Evolutionary conservation across 108 stramenopile genomes (phyloP).

Genomic region (Cylindrotheca fusiformis): DNA sequence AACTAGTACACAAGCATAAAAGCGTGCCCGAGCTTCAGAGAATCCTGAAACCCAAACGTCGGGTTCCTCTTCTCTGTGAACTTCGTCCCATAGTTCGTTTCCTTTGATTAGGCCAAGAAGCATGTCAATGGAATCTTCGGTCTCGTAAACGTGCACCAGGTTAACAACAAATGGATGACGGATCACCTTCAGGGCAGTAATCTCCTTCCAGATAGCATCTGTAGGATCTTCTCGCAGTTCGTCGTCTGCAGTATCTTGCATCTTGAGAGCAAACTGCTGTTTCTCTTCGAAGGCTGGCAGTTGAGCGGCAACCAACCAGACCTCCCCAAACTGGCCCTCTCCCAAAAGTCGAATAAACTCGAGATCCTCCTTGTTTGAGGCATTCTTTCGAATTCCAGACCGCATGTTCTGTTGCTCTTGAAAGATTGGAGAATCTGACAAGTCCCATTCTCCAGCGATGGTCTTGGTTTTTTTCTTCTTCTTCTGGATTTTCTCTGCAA

Average conservation of each 20-base stretch:
- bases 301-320: conserved; percentile 57
- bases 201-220: conserved; percentile 67
- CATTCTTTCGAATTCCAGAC: conserved; percentile 5
- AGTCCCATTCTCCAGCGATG: not conserved
- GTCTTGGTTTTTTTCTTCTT: conserved; percentile 7
- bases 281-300: conserved; percentile 20
- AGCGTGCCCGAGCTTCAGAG: conserved; percentile 43
- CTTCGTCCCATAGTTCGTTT: conserved; percentile 78
- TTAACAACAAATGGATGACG: conserved; percentile 91
- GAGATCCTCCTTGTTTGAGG: conserved; percentile 36
- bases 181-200: conserved; percentile 73
- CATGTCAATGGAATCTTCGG: conserved; percentile 64
- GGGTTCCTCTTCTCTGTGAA: conserved; percentile 48
- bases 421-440: conserved; percentile 15
- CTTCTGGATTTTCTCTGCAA: conserved; percentile 1
- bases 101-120: conserved; percentile 72
- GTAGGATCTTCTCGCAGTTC: conserved; percentile 81
- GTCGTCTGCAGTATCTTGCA: conserved; percentile 67
- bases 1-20: conserved; percentile 66
- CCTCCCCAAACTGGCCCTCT: conserved; percentile 77
- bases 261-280: conserved; percentile 83
- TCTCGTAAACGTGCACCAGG: conserved; percentile 81
- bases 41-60: conserved; percentile 61
- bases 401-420: conserved; percentile 10
- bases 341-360: conserved; percentile 56